Base-by-base conservation (phyloP, 2,329 filamentous ascomycete species). In the Pseudogymnoascus sp. region DNA sequence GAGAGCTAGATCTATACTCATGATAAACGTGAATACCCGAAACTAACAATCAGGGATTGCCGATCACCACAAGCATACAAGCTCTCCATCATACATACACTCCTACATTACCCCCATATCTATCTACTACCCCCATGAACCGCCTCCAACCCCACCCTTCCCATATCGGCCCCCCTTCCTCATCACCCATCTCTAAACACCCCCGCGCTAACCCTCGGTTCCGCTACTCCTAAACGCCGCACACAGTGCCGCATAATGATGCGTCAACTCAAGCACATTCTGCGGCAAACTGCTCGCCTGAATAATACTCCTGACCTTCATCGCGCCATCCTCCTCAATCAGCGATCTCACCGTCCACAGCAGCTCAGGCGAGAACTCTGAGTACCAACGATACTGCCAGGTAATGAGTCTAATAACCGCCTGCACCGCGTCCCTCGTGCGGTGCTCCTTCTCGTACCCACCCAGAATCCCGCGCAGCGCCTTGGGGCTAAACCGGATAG, bases 361-460 rank as follows among this genome's bases (percentile, higher is more conserved):
- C 46, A 99, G 83, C 67, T 93, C 88, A 0, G 95, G 95, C 16
- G 93, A 97, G 78, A 99, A 99, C 84, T 99, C 95, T 63, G 93
- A 97, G 79, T 99, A 99, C 95, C 95, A 99, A 69, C 95, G 84
- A 78, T 97, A 99, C 78, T 99, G 95, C 95, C 95, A 99, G 11
- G 93, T 95, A 35, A 98, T 91, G 43, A 99, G 80, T 61, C 92
- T 83, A 68, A 99, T 97, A 64, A 97, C 81, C n/a, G 90, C 88
- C 28, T 87, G 89, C 6, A 98, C 83, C 63, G 88, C 91, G 65
- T 92, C 89, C 65, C 91, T 82, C 3, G 90, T 92, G 76, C 90
- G 91, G 71, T 89, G 90, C 64, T 83, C 82, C 72, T 85, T 85
- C 76, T 96, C 89, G 69, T 92, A 91, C 59, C 91, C 82, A 62